Evolutionary conservation across 129 eudicot genomes (phyloP).

Genomic region (Centella asiatica): DNA sequence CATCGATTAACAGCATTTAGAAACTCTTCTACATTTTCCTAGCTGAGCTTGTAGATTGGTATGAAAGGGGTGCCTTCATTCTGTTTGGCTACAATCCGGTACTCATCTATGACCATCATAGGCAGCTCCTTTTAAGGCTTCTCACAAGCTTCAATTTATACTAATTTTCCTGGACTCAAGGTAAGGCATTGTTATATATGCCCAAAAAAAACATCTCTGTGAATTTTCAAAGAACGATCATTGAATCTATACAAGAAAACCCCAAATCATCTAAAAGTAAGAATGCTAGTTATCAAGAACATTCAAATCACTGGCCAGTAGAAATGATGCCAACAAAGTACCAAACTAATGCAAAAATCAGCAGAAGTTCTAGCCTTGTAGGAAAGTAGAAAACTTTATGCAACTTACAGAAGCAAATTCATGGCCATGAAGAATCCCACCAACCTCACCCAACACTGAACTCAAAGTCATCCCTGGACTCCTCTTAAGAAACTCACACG

Average conservation of each 20-base stretch:
- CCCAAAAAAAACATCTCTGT: neutral
- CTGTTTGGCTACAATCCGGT: neutral
- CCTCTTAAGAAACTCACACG: conserved; percentile 41
- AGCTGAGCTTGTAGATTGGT: neutral
- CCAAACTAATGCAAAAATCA: neutral
- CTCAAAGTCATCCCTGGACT: conserved; percentile 44
- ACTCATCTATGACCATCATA: neutral
- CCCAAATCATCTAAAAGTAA: no score
- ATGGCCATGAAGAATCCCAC: conserved; percentile 67
- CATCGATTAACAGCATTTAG: no score
- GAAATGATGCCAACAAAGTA: no score
- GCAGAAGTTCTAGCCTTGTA: neutral
- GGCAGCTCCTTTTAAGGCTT: neutral
- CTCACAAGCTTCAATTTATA: neutral
- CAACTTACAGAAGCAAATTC: conserved; percentile 80
- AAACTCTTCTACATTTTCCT: no score
- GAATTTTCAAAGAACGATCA: no score
- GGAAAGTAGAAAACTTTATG: neutral
- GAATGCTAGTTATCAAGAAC: no score
- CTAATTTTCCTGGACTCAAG: neutral
- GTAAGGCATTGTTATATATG: neutral
- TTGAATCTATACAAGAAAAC: no score
- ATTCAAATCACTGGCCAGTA: no score
- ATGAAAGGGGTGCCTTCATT: neutral
- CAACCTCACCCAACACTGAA: conserved; percentile 33